Conservation (phyloP, 2,329 filamentous ascomycete species). For the Penicillium sp. region DNA sequence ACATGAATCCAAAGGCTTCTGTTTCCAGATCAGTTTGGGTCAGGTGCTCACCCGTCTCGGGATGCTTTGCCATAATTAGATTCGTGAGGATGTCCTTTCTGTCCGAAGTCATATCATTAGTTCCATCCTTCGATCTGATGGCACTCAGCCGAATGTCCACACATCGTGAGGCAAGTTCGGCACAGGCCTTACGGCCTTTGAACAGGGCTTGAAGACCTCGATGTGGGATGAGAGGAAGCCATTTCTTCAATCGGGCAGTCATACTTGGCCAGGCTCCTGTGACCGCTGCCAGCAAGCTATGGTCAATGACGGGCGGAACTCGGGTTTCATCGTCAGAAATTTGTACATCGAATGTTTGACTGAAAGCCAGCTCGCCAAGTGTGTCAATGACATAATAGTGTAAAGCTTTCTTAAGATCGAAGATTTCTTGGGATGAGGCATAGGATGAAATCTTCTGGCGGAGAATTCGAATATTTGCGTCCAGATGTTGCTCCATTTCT, state of each 20-base stretch:
- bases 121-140: not conserved
- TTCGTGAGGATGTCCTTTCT: constrained; percentile 37
- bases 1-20: constrained; percentile 42
- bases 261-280: constrained; percentile 31
- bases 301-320: constrained; percentile 36
- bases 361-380: constrained; percentile 27
- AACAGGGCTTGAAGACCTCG: constrained; percentile 21
- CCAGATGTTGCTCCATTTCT: constrained; percentile 37
- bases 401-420: constrained; percentile 34
- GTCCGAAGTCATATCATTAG: not conserved
- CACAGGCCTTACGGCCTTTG: constrained; percentile 21
- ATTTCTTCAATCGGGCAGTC: constrained; percentile 26
- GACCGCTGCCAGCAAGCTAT: constrained; percentile 32
- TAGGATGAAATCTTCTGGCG: constrained; percentile 19
- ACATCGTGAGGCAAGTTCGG: constrained; percentile 15
- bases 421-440: constrained; percentile 11
- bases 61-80: constrained; percentile 38
- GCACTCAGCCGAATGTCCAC: not conserved
- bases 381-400: constrained; percentile 21
- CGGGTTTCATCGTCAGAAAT: constrained; percentile 25
- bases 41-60: constrained; percentile 36
- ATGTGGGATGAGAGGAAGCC: constrained; percentile 23
- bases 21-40: constrained; percentile 33
- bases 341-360: constrained; percentile 34
- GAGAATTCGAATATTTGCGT: constrained; percentile 32